phyloP scores from a whole-genome alignment of 202 grass and related monocot genomes.

The Schoenoplectus tabernaemontani region DNA sequence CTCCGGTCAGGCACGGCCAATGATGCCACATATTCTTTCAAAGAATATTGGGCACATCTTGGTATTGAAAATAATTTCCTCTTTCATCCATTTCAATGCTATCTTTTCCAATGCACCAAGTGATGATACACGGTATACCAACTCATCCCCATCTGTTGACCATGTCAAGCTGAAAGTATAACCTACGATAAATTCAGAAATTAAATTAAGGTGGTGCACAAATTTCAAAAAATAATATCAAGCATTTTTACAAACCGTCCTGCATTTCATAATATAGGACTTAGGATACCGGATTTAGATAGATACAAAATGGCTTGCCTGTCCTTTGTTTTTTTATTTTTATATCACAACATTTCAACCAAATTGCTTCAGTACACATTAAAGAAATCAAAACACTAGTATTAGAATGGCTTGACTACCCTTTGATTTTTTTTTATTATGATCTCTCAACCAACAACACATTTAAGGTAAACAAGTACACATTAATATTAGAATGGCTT shows the following conservation, averaged over 20 bases:
- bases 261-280: not conserved
- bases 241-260: not conserved
- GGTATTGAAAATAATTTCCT: conserved; percentile 48
- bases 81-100: conserved; percentile 47
- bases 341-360: not conserved
- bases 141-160: conserved; percentile 18
- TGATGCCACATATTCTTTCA: conserved; percentile 24
- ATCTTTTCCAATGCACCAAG: conserved; percentile 54
- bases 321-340: not conserved
- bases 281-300: not conserved
- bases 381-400: no score
- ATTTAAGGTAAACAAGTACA: no score
- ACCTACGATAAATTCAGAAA: conserved; percentile 21
- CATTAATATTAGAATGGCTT: no score
- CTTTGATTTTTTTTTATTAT: no score
- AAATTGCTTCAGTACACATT: not conserved
- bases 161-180: conserved; percentile 40
- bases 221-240: not conserved
- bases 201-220: not conserved
- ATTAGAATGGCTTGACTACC: no score
- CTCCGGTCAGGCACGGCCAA: not conserved
- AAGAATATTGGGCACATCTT: conserved; percentile 60
- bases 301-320: not conserved
- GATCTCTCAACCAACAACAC: no score
- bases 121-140: conserved; percentile 38